phyloP scores from a whole-genome alignment of 2,329 filamentous ascomycete genomes.

The Purpureocillium lavendulum region DNA sequence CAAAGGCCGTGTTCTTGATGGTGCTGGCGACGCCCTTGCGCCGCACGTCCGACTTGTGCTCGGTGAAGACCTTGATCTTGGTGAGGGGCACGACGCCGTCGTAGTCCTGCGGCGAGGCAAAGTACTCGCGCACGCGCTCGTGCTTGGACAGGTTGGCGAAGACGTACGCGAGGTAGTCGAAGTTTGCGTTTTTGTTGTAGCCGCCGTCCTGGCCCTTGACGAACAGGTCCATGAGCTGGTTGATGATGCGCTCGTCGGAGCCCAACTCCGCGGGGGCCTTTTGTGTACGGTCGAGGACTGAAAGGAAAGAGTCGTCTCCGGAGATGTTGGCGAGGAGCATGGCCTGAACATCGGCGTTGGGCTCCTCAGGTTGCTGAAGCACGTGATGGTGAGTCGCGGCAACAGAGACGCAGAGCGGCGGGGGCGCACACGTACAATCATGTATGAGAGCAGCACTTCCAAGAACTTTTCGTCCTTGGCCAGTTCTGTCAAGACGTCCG shows the following conservation, averaged over 20 bases:
- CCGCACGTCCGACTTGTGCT: slow-evolving; percentile 74
- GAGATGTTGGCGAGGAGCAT: slow-evolving; percentile 92
- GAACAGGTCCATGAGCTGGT: slow-evolving; percentile 92
- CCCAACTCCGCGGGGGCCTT: slow-evolving; percentile 60
- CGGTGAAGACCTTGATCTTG: slow-evolving; percentile 91
- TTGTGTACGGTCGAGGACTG: slow-evolving; percentile 60
- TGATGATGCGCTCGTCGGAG: slow-evolving; percentile 65
- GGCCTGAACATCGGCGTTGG: slow-evolving; percentile 73
- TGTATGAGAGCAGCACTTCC: slow-evolving; percentile 59
- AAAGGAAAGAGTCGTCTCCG: slow-evolving; percentile 68
- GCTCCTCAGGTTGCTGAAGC: slow-evolving; percentile 59
- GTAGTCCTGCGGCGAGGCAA: slow-evolving; percentile 65
- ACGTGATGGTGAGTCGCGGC: not conserved
- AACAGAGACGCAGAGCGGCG: not conserved
- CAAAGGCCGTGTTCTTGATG: slow-evolving; percentile 90
- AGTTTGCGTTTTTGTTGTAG: slow-evolving; percentile 80
- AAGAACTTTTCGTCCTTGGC: slow-evolving; percentile 76
- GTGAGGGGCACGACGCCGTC: slow-evolving; percentile 80
- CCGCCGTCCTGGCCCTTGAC: slow-evolving; percentile 79
- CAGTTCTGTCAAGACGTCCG: slow-evolving; percentile 63
- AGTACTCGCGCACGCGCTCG: slow-evolving; percentile 64
- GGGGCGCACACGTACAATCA: slow-evolving; percentile 61
- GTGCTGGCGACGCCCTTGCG: slow-evolving; percentile 92
- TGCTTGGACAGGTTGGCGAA: slow-evolving; percentile 90
- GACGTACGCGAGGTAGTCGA: slow-evolving; percentile 87